Evolutionary conservation across 345 rosid genomes (phyloP).

Genomic region (Noccaea bulbosa): DNA sequence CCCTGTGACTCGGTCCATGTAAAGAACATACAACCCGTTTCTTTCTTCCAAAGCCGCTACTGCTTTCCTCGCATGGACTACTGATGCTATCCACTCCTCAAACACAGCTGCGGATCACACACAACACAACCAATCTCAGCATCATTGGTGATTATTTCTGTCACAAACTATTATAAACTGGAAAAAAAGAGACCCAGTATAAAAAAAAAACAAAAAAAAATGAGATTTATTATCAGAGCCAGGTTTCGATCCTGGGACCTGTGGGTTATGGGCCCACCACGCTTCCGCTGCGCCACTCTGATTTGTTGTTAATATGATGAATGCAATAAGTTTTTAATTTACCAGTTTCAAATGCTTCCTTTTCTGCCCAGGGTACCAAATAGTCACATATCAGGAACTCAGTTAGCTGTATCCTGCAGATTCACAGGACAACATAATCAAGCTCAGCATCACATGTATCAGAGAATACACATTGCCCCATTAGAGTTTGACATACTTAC

Average conservation of each 20-base stretch:
- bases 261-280: slow-evolving; percentile 89
- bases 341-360: slow-evolving; percentile 63
- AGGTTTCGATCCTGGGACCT: slow-evolving; percentile 86
- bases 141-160: background rate
- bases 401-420: slow-evolving; percentile 78
- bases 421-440: slow-evolving; percentile 23
- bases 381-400: slow-evolving; percentile 78
- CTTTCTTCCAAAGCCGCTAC: slow-evolving; percentile 68
- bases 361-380: slow-evolving; percentile 60
- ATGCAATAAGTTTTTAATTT: background rate
- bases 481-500: slow-evolving; percentile 50
- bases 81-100: slow-evolving; percentile 75
- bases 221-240: slow-evolving; percentile 46
- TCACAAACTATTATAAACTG: background rate
- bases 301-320: background rate
- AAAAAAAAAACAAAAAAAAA: no score
- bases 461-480: background rate
- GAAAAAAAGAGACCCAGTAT: background rate
- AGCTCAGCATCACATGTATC: slow-evolving; percentile 1
- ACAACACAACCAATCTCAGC: slow-evolving; percentile 21
- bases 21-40: slow-evolving; percentile 68
- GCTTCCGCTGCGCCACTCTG: slow-evolving; percentile 77
- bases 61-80: slow-evolving; percentile 69
- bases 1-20: slow-evolving; percentile 81
- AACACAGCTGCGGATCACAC: slow-evolving; percentile 58